Evolutionary conservation across 306 rosid species (phyloP), one percentile per base, ranked within the genome.

Genomic region (Rosa rugosa): DNA sequence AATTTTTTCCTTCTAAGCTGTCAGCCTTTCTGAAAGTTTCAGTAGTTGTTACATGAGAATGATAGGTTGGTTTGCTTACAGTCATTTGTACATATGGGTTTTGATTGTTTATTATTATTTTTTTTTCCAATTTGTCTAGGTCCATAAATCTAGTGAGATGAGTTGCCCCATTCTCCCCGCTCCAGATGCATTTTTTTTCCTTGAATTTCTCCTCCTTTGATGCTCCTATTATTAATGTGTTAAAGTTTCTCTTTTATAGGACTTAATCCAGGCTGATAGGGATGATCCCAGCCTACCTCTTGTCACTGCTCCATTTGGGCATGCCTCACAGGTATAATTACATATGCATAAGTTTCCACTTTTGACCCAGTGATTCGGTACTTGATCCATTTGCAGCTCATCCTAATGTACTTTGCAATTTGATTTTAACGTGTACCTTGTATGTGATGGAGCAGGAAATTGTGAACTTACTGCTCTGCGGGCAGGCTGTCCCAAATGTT

Each of bases 281-380:
- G 99, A 95, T 84, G 99, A 95, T 86, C 99, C 99, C 41, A 90
- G 91, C 88, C 90, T 90, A 36, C 98, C 98, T 60, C 87, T 95
- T 73, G 99, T 95, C 75, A 95, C 99, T 80, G 98, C 99, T 84
- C 99, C 99, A 80, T 95, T 93, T 86, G 98, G 99, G 69, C 99
- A 95, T 83, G 99, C 99, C 67, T 95, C 99, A 69, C 99, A 93
- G 99, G 99, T 95, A 81, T 18, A 18, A 46, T 42, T 27, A 63
- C 47, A 57, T 36, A 17, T 38, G 71, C 54, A 69, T 73, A 63
- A 79, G 42, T 75, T 77, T 78, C 38, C n/a, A 45, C 40, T 40
- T 46, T 63, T 70, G 46, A 50, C 60, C 79, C 75, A 47, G 73
- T 53, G 64, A 51, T 75, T 84, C 6, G 38, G 47, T 75, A 68